Conservation (phyloP, 1,284 basidiomycete genomes). For the Bondarzewia mesenterica region DNA sequence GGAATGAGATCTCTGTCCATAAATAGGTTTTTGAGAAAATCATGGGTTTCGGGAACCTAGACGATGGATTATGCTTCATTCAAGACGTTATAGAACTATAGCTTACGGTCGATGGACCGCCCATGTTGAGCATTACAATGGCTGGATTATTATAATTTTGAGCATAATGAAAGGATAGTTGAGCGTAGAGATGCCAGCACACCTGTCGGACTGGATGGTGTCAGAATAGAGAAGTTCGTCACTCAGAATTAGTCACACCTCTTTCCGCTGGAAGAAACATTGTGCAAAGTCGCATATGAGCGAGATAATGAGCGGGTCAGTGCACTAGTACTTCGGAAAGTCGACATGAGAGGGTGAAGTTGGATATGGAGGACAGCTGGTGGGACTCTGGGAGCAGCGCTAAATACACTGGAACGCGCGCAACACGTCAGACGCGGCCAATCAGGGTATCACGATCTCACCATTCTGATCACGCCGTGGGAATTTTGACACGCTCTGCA, state of each 20-base stretch:
- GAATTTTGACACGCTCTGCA: constrained; percentile 3
- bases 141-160: constrained; percentile 33
- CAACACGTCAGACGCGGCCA: constrained; percentile 2
- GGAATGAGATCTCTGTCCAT: constrained; percentile 95
- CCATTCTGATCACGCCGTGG: constrained; percentile 5
- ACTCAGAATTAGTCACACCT: constrained; percentile 19
- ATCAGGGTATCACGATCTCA: no score
- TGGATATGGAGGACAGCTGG: neutral
- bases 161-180: constrained; percentile 1
- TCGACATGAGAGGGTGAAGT: neutral
- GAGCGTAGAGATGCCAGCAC: constrained; percentile 12
- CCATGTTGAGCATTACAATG: constrained; percentile 98
- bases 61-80: neutral
- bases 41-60: constrained; percentile 78
- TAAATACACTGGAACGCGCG: neutral
- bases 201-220: constrained; percentile 54
- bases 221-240: neutral
- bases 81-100: neutral
- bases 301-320: constrained; percentile 17
- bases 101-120: constrained; percentile 85
- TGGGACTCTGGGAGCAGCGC: neutral
- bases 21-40: constrained; percentile 92
- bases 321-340: constrained; percentile 6
- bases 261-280: constrained; percentile 25
- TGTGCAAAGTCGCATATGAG: constrained; percentile 28